Evolutionary conservation across 495 filamentous ascomycete species (phyloP), one percentile per base, ranked within the genome.

Genomic region (Penicillium robsamsonii): DNA sequence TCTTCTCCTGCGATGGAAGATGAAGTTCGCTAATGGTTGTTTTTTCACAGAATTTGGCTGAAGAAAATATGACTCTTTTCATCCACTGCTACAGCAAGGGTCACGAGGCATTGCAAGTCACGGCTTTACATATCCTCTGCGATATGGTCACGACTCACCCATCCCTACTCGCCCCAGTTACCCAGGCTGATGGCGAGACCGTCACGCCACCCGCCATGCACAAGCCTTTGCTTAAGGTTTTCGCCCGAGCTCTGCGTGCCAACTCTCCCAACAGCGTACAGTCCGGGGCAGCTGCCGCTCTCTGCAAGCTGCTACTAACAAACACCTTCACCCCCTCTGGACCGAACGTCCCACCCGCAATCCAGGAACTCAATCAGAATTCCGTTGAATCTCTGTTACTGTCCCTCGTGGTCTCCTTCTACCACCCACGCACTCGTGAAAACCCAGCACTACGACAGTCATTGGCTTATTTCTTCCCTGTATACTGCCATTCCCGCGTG

Each of bases 61-160:
- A 94, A 69, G 90, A 96, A 62, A 99, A 97, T 66, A 81, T 97
- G 46, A 89, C 84, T 0, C 84, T 97, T 6, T 97, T 99, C 72
- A 87, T 96, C 65, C 93, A 96, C 70, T 97, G 95, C 76, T 96
- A 92, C 72, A 88, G 77, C 72, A 95, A 95, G 74, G 94, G 94
- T 13, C 91, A 96, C 64, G 86, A 92, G 22, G 86, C 86, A 5
- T 79, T 98, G 46, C 91, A 97, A 69, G 87, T 89, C 35, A 94
- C 90, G 3, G 89, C 93, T 0, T 74, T 97, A 33, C 89, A 97
- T 46, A 94, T 96, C 58, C 82, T 97, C n/a, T 88, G 89, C 31
- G 94, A 98, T 70, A 94, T 97, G 70, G 77, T 97, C 27, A 89
- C 88, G 31, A 87, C 89, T 2, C 92, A 97, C 59, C 91, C 91